Percentiles rank a stretch among this genome's conserved stretches.
Evolutionary conservation across 371 early-diverging fungal genomes (phyloP).

Genomic region (Mortierella sp.): DNA sequence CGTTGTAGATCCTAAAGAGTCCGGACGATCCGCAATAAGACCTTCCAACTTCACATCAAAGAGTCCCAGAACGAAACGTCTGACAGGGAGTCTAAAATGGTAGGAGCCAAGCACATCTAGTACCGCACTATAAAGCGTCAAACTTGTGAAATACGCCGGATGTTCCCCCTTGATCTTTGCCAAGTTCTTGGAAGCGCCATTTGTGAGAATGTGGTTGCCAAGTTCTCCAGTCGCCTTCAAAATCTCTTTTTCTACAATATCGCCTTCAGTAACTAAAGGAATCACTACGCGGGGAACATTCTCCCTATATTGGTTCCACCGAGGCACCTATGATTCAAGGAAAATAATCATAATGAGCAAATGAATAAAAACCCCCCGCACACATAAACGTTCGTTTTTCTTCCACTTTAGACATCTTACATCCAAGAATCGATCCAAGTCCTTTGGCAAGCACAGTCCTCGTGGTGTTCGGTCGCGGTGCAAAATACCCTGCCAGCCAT

Average conservation of each 20-base stretch:
- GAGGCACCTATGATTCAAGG: slow-evolving; percentile 63
- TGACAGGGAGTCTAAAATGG: slow-evolving; percentile 80
- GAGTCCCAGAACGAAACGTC: slow-evolving; percentile 83
- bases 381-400: neutral
- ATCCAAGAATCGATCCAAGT: slow-evolving; percentile 69
- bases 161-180: slow-evolving; percentile 70
- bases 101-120: slow-evolving; percentile 74
- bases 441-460: slow-evolving; percentile 78
- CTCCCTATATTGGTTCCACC: slow-evolving; percentile 69
- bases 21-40: slow-evolving; percentile 53
- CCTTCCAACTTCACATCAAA: slow-evolving; percentile 79
- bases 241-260: slow-evolving; percentile 75
- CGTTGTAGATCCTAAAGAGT: slow-evolving; percentile 16
- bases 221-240: slow-evolving; percentile 83
- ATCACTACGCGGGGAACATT: slow-evolving; percentile 63
- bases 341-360: neutral
- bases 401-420: slow-evolving; percentile 54
- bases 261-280: slow-evolving; percentile 56
- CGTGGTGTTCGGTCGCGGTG: slow-evolving; percentile 63
- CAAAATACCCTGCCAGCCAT: slow-evolving; percentile 84
- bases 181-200: slow-evolving; percentile 79
- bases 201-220: slow-evolving; percentile 89
- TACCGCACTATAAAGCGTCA: slow-evolving; percentile 73
- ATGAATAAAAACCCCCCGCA: neutral
- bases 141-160: slow-evolving; percentile 70